phyloP scores from a whole-genome alignment of 2,329 filamentous ascomycete genomes.

The Ophidiomyces ophidiicola region DNA sequence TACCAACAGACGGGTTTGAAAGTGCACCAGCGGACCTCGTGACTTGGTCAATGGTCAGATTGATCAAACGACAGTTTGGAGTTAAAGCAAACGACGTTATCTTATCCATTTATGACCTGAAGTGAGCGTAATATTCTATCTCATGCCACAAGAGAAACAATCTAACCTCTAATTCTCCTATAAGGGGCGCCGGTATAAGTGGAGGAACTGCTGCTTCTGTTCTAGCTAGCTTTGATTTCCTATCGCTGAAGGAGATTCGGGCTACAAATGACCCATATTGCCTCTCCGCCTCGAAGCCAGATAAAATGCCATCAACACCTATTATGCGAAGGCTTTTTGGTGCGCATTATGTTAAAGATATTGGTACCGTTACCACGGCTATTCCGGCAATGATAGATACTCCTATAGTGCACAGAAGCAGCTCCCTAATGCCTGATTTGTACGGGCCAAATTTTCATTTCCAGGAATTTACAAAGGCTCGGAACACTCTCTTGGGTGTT shows the following conservation, averaged over 20 bases:
- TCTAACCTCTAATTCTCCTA: conserved; percentile 12
- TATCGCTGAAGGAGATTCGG: conserved; percentile 36
- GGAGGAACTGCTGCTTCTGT: conserved; percentile 56
- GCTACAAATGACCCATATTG: conserved; percentile 40
- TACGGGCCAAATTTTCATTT: conserved; percentile 50
- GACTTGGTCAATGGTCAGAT: conserved; percentile 41
- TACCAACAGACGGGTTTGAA: conserved; percentile 50
- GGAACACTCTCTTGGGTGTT: conserved; percentile 38
- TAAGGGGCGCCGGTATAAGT: conserved; percentile 31
- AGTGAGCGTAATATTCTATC: conserved; percentile 24
- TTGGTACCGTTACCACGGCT: conserved; percentile 47
- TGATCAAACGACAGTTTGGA: conserved; percentile 41
- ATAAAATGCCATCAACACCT: conserved; percentile 18
- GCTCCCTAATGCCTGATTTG: conserved; percentile 44
- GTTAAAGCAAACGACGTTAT: conserved; percentile 41
- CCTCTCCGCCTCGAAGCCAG: conserved; percentile 28
- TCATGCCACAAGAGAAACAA: conserved; percentile 5
- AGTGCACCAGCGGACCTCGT: conserved; percentile 48
- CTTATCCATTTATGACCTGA: conserved; percentile 43
- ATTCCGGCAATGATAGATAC: conserved; percentile 42
- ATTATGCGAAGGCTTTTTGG: conserved; percentile 35
- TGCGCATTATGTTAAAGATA: conserved; percentile 41
- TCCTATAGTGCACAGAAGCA: conserved; percentile 48
- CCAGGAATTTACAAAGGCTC: conserved; percentile 44
- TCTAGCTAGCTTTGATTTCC: conserved; percentile 43